Conservation (phyloP, 768 basidiomycete genomes). For the Lactifluus subvellereus region DNA sequence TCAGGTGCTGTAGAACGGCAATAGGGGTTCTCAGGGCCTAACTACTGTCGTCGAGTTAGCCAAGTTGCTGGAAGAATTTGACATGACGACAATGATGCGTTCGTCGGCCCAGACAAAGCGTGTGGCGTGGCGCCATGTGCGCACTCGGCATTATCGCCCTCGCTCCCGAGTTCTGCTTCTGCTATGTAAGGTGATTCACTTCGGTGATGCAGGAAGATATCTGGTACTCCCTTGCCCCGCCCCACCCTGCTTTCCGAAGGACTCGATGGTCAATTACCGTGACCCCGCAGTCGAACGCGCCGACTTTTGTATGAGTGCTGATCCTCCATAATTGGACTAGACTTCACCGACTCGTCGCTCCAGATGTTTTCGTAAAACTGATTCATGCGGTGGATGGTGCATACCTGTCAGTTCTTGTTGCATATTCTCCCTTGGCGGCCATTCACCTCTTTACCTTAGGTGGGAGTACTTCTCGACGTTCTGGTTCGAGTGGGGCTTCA, state of each 20-base stretch:
- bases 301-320: slow-evolving; percentile 2
- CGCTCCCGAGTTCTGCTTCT: no score
- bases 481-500: slow-evolving; percentile 19
- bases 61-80: no score
- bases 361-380: background rate
- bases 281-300: background rate
- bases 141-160: no score
- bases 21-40: no score
- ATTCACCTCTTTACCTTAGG: background rate
- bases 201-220: no score
- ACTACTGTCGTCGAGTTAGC: no score
- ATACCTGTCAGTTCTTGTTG: slow-evolving; percentile 2
- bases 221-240: no score
- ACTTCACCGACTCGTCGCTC: background rate
- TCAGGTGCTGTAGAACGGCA: no score
- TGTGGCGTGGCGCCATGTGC: no score
- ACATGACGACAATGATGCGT: no score
- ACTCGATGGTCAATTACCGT: background rate
- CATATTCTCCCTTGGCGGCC: background rate
- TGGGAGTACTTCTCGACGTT: slow-evolving; percentile 19
- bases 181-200: no score
- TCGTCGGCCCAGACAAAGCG: no score
- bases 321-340: background rate
- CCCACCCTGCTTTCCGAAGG: background rate
- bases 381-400: slow-evolving; percentile 1